phyloP scores from a whole-genome alignment of 257 asterid species.

The Lithospermum erythrorhizon region DNA sequence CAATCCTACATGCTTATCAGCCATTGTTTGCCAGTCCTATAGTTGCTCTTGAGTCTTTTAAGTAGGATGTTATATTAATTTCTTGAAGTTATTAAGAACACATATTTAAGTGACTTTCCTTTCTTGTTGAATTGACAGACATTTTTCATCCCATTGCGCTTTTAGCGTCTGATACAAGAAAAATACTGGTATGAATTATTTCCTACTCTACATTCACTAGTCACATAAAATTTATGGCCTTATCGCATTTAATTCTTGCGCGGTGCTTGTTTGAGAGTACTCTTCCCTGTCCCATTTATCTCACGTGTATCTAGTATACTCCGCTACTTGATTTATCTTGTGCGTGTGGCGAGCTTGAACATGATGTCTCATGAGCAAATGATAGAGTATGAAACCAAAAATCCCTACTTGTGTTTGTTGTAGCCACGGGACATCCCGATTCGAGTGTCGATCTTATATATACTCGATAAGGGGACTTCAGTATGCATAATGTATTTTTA shows the following conservation, averaged over 20 bases:
- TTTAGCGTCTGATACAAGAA: conserved; percentile 64
- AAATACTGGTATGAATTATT: conserved; percentile 41
- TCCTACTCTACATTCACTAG: conserved; percentile 3
- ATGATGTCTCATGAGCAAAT: background rate
- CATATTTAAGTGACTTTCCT: conserved; percentile 3
- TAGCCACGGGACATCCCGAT: background rate
- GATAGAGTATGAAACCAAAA: background rate
- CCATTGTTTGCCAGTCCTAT: no score
- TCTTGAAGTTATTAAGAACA: background rate
- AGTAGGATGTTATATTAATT: background rate
- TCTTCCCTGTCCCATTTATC: no score
- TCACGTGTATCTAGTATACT: no score
- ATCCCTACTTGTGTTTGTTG: background rate
- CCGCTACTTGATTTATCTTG: no score
- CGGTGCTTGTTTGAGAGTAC: no score
- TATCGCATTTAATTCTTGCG: background rate
- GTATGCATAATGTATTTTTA: no score
- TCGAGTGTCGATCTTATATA: background rate
- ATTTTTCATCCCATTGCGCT: conserved; percentile 74
- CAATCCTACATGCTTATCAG: no score
- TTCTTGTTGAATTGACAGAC: conserved; percentile 39
- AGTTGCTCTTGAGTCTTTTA: background rate
- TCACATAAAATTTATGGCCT: no score
- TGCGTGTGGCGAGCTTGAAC: background rate
- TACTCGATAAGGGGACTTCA: background rate